These are phyloP conservation scores for Moesziomyces sp. DNA, from an alignment of 1,284 basidiomycete species.

Conservation along the genomic window DNA sequence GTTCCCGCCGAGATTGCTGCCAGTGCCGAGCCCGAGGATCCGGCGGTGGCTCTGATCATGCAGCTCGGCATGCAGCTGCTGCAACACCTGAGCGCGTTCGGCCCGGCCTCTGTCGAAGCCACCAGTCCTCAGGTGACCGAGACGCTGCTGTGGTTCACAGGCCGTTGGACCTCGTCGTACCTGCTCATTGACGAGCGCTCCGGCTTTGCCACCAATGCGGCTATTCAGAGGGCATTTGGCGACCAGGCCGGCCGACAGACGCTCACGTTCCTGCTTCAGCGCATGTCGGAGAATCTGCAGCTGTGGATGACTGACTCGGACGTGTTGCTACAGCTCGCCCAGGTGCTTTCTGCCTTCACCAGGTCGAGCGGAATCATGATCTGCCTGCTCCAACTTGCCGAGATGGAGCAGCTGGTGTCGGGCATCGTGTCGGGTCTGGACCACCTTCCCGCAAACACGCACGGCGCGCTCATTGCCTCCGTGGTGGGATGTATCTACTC, in stretches of 20 bases:
- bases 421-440: constrained; percentile 49
- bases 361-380: constrained; percentile 55
- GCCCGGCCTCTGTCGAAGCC: constrained; percentile 31
- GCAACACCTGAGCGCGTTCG: constrained; percentile 37
- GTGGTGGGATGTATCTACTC: constrained; percentile 60
- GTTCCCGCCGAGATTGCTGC: constrained; percentile 44
- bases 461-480: constrained; percentile 53
- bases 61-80: constrained; percentile 51
- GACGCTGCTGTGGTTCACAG: constrained; percentile 58
- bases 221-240: constrained; percentile 41
- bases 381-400: constrained; percentile 46
- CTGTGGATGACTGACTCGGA: constrained; percentile 61
- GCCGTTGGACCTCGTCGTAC: constrained; percentile 61
- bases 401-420: constrained; percentile 52
- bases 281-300: constrained; percentile 50
- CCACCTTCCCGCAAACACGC: constrained; percentile 54
- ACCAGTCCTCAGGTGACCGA: constrained; percentile 60
- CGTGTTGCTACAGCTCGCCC: constrained; percentile 56
- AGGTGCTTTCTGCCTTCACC: constrained; percentile 52
- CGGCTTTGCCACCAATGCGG: constrained; percentile 33
- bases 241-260: constrained; percentile 51
- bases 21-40: constrained; percentile 26
- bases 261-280: constrained; percentile 54
- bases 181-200: constrained; percentile 38
- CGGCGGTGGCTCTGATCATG: constrained; percentile 44